Base-by-base conservation (phyloP, 352 stramenopile genomes). In the Phytophthora fragariaefolia region DNA sequence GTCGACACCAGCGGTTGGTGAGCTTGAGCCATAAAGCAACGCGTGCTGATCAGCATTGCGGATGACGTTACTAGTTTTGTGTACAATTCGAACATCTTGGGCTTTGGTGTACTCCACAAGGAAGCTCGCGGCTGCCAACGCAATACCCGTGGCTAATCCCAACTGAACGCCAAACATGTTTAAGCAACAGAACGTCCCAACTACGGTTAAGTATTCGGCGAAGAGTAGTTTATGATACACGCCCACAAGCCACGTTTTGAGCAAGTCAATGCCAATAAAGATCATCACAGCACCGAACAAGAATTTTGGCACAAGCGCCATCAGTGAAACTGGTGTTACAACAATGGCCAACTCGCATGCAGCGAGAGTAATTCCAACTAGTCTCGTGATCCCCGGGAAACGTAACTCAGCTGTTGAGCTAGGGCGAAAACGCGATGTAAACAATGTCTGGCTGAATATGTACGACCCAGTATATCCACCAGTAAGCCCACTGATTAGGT, bases 251-350 rank as follows among this genome's bases (percentile, higher is more conserved):
- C 85, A 93, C 1, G 82, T 85, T 56, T 86, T 89, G 75, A 99
- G 91, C 7, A 99, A 73, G 65, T 99, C 97, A 5, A 98, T 77
- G 30, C 93, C 96, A 67, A 99, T 98, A 75, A 99, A 97, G 5
- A 98, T 91, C 59, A 99, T 89, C 17, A 99, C 77, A n/a, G 91
- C 93, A 15, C 96, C 97, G 74, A 99, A 99, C 63, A 99, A 98
- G 58, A 98, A 97, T 71, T 98, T 98, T 1, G 97, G 97, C 7
- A 99, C 74, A 53, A 96, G 90, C 6, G 87, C 80, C 36, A 98
- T 90, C 9, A 99, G 74, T 24, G 96, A 89, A 45, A 98, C 80
- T 10, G 96, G 96, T 9, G 89, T 68, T 13, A 98, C 40, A 45
- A 80, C 80, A 42, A 93, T 90, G 3, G 58, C 66, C 6, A 91